Evolutionary conservation across 805 yeast genomes (phyloP).

Genomic region (Starmerella khaoyaiensis): DNA sequence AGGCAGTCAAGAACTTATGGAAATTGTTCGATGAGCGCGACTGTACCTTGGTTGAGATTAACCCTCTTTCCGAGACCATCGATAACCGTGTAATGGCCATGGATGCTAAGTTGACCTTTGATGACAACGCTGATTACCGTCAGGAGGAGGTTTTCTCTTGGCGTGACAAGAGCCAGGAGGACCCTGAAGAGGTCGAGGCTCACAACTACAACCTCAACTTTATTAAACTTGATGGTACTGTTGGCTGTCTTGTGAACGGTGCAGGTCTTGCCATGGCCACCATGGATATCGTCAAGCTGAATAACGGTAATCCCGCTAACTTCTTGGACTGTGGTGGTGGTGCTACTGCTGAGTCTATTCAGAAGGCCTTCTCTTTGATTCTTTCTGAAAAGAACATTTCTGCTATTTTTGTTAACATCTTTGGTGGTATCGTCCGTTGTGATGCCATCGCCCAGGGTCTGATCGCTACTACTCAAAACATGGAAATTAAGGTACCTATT

Average conservation of each 20-base stretch:
- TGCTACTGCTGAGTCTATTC: slow-evolving; percentile 97
- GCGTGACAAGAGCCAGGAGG: slow-evolving; percentile 98
- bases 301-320: slow-evolving; percentile 98
- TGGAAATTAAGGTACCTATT: slow-evolving; percentile 83
- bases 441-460: slow-evolving; percentile 97
- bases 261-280: slow-evolving; percentile 99
- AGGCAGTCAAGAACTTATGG: slow-evolving; percentile 73
- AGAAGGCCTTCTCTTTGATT: slow-evolving; percentile 89
- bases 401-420: slow-evolving; percentile 95
- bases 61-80: slow-evolving; percentile 88
- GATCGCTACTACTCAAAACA: slow-evolving; percentile 84
- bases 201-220: slow-evolving; percentile 81
- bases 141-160: slow-evolving; percentile 88
- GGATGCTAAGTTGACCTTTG: slow-evolving; percentile 98
- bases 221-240: slow-evolving; percentile 95
- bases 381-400: slow-evolving; percentile 77
- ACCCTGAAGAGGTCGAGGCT: slow-evolving; percentile 92
- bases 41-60: slow-evolving; percentile 96
- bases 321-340: slow-evolving; percentile 99
- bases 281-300: slow-evolving; percentile 95
- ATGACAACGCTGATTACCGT: slow-evolving; percentile 90
- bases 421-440: slow-evolving; percentile 99
- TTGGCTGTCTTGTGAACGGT: slow-evolving; percentile 98
- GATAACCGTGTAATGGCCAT: slow-evolving; percentile 87
- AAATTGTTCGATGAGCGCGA: slow-evolving; percentile 81